Evolutionary conservation across 2,329 filamentous ascomycete genomes (phyloP).

Genomic region (Fusarium foetens): DNA sequence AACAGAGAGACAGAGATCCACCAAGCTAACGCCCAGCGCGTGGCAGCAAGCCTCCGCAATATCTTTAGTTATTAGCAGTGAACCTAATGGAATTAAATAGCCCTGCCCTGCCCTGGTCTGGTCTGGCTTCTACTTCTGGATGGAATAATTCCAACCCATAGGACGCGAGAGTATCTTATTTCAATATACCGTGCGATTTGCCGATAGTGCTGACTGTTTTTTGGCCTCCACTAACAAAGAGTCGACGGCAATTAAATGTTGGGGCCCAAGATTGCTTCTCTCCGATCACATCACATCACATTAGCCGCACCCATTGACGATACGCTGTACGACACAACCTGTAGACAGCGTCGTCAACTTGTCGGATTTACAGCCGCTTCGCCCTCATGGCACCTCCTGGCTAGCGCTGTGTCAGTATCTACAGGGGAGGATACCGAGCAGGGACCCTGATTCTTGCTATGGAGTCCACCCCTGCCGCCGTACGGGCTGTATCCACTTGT

Average conservation of each 20-base stretch:
- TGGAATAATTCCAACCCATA: slow-evolving; percentile 18
- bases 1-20: slow-evolving; percentile 11
- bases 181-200: slow-evolving; percentile 31
- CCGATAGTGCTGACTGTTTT: slow-evolving; percentile 17
- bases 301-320: slow-evolving; percentile 4
- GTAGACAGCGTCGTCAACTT: slow-evolving; percentile 1
- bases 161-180: slow-evolving; percentile 10
- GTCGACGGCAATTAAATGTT: neutral
- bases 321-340: slow-evolving; percentile 10
- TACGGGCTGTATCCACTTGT: slow-evolving; percentile 4
- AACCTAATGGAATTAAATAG: slow-evolving; percentile 22
- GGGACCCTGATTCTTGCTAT: slow-evolving; percentile 39
- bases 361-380: slow-evolving; percentile 13
- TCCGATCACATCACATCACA: slow-evolving; percentile 28
- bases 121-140: slow-evolving; percentile 4
- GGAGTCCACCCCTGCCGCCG: slow-evolving; percentile 21
- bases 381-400: slow-evolving; percentile 24
- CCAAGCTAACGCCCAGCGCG: slow-evolving; percentile 26
- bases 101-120: slow-evolving; percentile 24
- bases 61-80: slow-evolving; percentile 1
- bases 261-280: slow-evolving; percentile 14
- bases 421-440: slow-evolving; percentile 30
- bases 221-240: neutral
- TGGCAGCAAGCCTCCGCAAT: slow-evolving; percentile 32
- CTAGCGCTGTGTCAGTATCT: slow-evolving; percentile 40